A percentile compares a stretch with the other conserved stretches of the same genome.
These are phyloP conservation scores for Raphanus sativus DNA, from an alignment of 345 rosid species.

Conservation along the genomic window DNA sequence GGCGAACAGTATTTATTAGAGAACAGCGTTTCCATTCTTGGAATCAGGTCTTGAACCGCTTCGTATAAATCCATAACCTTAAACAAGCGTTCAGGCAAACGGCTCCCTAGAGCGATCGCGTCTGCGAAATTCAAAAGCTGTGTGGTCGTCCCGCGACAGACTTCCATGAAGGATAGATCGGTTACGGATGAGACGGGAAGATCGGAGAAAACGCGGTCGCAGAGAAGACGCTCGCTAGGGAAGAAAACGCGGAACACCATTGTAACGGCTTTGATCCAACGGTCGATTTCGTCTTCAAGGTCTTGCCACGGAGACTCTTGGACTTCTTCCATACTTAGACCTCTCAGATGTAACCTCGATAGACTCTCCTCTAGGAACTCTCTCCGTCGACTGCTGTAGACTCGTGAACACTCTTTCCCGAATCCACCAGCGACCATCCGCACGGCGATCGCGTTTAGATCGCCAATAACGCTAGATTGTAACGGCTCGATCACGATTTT, in stretches of 20 bases:
- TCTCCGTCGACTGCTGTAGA: constrained; percentile 68
- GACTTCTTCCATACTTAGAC: constrained; percentile 70
- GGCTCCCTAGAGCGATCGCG: constrained; percentile 69
- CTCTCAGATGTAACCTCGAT: constrained; percentile 65
- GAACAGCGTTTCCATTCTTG: constrained; percentile 61
- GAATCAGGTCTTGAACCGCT: constrained; percentile 69
- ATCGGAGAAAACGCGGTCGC: constrained; percentile 80
- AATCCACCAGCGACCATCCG: constrained; percentile 83
- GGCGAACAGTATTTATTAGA: constrained; percentile 64
- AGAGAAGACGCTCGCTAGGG: constrained; percentile 89
- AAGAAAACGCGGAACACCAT: constrained; percentile 73
- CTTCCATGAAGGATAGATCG: constrained; percentile 90
- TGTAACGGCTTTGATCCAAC: constrained; percentile 77
- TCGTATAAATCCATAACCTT: constrained; percentile 84
- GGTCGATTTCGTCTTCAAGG: constrained; percentile 79
- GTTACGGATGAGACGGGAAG: constrained; percentile 53
- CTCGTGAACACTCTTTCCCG: constrained; percentile 77
- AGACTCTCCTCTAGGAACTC: constrained; percentile 87
- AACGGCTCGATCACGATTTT: constrained; percentile 76
- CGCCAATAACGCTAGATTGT: constrained; percentile 69
- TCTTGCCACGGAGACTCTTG: constrained; percentile 75
- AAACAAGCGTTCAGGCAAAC: constrained; percentile 86
- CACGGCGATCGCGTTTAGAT: constrained; percentile 75
- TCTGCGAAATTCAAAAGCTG: constrained; percentile 79
- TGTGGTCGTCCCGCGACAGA: constrained; percentile 69